Evolutionary conservation across 805 yeast species (phyloP), one percentile per base, ranked within the genome.

Genomic region (Isabelozyma heimii): DNA sequence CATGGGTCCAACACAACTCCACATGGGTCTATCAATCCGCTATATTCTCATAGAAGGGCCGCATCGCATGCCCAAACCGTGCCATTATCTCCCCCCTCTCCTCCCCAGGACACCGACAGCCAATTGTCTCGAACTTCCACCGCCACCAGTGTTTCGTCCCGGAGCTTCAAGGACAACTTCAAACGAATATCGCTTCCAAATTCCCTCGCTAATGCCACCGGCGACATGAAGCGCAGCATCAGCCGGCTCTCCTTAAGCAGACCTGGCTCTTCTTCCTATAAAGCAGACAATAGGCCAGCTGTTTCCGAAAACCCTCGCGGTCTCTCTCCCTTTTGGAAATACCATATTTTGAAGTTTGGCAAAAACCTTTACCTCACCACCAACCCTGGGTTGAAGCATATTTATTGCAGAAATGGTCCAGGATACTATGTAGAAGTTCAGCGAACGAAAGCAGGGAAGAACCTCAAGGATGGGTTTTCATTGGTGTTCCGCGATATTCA

Each of bases 291-390:
- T 5, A 14, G 5, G 9, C 9, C 40, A n/a, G n/a, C 40, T 15
- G 17, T 37, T n/a, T 8, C 17, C 10, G 15, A n/a, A 5, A 16
- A 27, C 13, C 14, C 45, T 20, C 40, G 37, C 6, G 17, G 38
- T 12, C 42, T 45, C 12, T 48, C 65, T 17, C 75, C 73, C 14
- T 79, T 73, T 53, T 83, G 85, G 84, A 84, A 84, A 58, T 86
- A 85, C 57, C 91, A 86, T 58, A 67, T 84, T 5, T 59, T 82
- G 20, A 75, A 72, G 47, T 67, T 82, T 45, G 82, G 83, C 9
- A 74, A 72, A 38, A 83, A 80, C 54, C 65, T 83, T 43, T 84
- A 84, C 58, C 58, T 85, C 42, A 78, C 90, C 1, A 85, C 91
- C 0, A 85, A 83, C 55, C 91, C 91, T 0, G 83, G 82, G 17